These are phyloP conservation scores for Calonectria crousiana DNA, from an alignment of 2,329 filamentous ascomycete species.

Conservation along the genomic window DNA sequence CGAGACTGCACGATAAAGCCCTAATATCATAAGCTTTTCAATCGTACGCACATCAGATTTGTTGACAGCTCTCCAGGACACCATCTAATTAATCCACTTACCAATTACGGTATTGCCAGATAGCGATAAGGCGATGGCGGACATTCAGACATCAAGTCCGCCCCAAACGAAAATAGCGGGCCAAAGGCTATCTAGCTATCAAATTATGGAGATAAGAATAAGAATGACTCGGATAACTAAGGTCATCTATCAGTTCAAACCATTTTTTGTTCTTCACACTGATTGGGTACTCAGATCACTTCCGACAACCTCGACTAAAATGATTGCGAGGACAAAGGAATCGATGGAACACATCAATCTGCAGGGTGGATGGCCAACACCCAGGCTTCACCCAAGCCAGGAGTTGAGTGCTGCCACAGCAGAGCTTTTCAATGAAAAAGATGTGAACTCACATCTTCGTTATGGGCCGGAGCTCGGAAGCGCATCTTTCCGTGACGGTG, in stretches of 20 bases:
- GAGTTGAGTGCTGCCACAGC: not conserved
- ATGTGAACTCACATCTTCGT: not conserved
- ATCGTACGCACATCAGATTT: not conserved
- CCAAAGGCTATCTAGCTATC: not conserved
- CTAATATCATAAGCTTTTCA: too few species aligned
- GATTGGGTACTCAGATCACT: not conserved
- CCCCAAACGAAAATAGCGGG: not conserved
- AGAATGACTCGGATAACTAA: not conserved
- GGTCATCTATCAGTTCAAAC: not conserved
- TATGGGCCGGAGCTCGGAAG: slow-evolving; percentile 4
- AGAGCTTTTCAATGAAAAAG: not conserved
- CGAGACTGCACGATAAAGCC: too few species aligned
- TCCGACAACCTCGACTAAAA: not conserved
- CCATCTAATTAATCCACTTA: not conserved
- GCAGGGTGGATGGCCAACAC: slow-evolving; percentile 3
- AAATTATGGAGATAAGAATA: not conserved
- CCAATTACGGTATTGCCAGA: not conserved
- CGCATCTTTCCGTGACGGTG: not conserved
- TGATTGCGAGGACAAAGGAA: not conserved
- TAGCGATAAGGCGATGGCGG: not conserved
- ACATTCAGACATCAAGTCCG: not conserved
- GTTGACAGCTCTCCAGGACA: not conserved
- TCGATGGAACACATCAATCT: not conserved
- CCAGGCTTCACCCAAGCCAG: not conserved
- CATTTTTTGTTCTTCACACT: not conserved